Evolutionary conservation across 805 yeast species (phyloP), one percentile per base, ranked within the genome.

Genomic region (Geotrichum ghanense): DNA sequence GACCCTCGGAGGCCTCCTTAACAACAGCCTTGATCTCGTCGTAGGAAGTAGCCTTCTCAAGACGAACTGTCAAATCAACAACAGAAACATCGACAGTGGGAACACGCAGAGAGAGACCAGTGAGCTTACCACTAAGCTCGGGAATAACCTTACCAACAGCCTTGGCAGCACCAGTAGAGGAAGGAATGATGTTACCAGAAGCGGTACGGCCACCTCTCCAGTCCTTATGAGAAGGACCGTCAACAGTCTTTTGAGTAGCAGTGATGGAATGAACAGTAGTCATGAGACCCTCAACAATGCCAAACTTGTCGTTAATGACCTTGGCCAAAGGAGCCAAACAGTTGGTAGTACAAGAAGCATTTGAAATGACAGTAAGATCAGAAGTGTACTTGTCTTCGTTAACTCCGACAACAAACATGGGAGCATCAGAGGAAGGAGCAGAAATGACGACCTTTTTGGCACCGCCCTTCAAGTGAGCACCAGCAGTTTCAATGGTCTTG

Each of bases 161-260:
- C 79, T 85, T 85, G 60, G 95, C 95, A 61, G 95, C 95, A 78
- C 95, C 95, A 53, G 95, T 84, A 51, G 94, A 82, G 31, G 92
- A 83, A 64, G 95, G 95, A 59, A 84, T 84, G 68, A 84, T 83
- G 81, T 84, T 84, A 67, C 86, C 90, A 53, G 89, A 81, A 64
- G 94, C 94, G 60, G 94, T 81, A 75, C 95, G 82, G 68, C 95
- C 95, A 69, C 94, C 94, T 80, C 95, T 83, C 95, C 95, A 84
- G 75, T 84, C 95, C 76, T 85, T 84, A 78, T 80, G 86, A 67
- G 92, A 83, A 61, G 95, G 89, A 71, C 95, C 94, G 68, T 84
- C 95, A 54, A 84, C 95, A 51, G 90, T 81, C 79, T 85, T 85
- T 72, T 84, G 95, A 59, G 94, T 82, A 57, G 95, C 95, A 56